Evolutionary conservation across 1,284 basidiomycete genomes (phyloP).

Genomic region (Ceratobasidium sp.): DNA sequence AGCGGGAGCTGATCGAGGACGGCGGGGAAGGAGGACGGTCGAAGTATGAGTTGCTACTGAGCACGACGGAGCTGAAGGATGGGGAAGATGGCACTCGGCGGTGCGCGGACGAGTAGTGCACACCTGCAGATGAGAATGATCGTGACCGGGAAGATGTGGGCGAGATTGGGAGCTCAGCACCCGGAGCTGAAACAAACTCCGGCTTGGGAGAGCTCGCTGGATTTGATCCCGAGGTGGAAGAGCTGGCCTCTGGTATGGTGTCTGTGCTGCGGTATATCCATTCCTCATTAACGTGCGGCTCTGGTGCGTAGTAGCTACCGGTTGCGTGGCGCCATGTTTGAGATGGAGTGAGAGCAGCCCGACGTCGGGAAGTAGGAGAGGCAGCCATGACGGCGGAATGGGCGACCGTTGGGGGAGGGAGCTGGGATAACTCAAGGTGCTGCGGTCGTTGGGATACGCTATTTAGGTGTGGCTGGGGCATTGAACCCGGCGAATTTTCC

Average conservation of each 20-base stretch:
- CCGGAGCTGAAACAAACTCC: not conserved
- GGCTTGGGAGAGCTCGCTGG: not conserved
- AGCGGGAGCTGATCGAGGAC: conserved; percentile 26
- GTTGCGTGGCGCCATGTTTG: conserved; percentile 11
- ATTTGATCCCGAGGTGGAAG: not conserved
- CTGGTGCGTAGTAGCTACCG: conserved; percentile 20
- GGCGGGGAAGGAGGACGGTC: conserved; percentile 24
- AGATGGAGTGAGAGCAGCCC: conserved; percentile 17
- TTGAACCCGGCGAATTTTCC: too few species aligned
- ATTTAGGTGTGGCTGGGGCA: too few species aligned
- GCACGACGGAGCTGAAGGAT: conserved; percentile 6
- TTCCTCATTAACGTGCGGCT: conserved; percentile 2
- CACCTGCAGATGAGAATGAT: not conserved
- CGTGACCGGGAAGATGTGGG: not conserved
- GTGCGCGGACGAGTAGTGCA: conserved; percentile 21
- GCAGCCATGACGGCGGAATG: conserved; percentile 5
- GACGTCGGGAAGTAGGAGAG: conserved; percentile 26
- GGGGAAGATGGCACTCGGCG: conserved; percentile 26
- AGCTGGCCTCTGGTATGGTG: conserved; percentile 1
- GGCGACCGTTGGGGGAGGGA: not conserved
- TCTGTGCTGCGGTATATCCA: conserved; percentile 15
- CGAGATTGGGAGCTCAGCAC: not conserved
- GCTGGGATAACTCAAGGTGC: not conserved
- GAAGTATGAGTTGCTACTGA: conserved; percentile 1
- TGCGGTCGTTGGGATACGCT: not conserved